Evolutionary conservation across 2,329 filamentous ascomycete genomes (phyloP).

Genomic region (Diaporthe citrichinensis): DNA sequence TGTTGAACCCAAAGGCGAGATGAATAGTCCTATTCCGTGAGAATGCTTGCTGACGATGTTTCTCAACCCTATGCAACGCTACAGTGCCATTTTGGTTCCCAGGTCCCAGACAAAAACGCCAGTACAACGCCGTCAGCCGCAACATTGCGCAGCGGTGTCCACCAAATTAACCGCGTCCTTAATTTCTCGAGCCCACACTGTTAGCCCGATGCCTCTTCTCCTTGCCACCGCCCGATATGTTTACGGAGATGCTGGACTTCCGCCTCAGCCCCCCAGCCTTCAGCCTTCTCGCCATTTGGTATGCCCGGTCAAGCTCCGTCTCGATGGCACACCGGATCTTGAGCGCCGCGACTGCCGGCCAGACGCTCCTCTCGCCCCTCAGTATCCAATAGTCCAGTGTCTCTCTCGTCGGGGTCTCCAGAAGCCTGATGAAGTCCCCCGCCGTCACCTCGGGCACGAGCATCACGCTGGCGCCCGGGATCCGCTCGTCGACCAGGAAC

Average conservation of each 20-base stretch:
- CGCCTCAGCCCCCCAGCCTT: constrained; percentile 66
- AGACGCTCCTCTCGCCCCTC: constrained; percentile 88
- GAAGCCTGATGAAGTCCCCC: constrained; percentile 80
- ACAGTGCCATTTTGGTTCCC: constrained; percentile 7
- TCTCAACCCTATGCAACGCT: neutral
- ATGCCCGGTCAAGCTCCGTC: constrained; percentile 87
- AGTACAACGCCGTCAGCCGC: neutral
- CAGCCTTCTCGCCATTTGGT: constrained; percentile 80
- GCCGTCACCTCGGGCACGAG: constrained; percentile 84
- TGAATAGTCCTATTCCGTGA: neutral
- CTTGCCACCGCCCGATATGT: constrained; percentile 40
- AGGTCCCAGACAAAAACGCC: neutral
- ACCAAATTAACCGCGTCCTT: neutral
- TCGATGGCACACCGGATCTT: constrained; percentile 88
- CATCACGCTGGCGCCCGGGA: constrained; percentile 83
- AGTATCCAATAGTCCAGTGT: constrained; percentile 88
- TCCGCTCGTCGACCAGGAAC: constrained; percentile 85
- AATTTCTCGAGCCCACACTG: constrained; percentile 42
- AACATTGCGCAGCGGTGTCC: neutral
- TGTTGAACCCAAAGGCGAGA: too few relatives aligned
- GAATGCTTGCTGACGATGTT: neutral
- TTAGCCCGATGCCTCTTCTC: constrained; percentile 44
- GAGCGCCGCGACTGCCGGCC: constrained; percentile 88
- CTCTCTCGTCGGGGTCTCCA: constrained; percentile 85
- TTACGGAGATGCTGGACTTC: constrained; percentile 56